A percentile compares a stretch with the other conserved stretches of the same genome.
phyloP scores from a whole-genome alignment of 2,329 filamentous ascomycete species.

The Aspergillus proliferans region DNA sequence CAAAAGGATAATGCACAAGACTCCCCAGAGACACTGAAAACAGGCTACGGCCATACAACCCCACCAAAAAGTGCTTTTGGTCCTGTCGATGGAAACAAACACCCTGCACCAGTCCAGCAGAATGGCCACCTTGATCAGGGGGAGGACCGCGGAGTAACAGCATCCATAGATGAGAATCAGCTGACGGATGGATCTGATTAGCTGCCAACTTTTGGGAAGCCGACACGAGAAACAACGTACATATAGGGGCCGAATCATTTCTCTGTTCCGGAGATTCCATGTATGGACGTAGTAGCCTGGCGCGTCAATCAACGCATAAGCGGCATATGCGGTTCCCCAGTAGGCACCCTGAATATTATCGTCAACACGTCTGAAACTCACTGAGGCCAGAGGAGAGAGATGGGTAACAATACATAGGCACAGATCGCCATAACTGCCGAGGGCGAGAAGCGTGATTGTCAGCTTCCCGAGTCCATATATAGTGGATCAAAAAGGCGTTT shows the following conservation, averaged over 20 bases:
- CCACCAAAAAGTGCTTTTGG: slow-evolving; percentile 31
- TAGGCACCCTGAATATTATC: slow-evolving; percentile 4
- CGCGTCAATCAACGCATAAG: slow-evolving; percentile 17
- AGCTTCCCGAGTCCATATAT: background rate
- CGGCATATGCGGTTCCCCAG: slow-evolving; percentile 16
- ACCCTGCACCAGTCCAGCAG: slow-evolving; percentile 40
- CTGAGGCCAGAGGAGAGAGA: background rate
- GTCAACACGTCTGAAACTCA: background rate
- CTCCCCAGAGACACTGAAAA: slow-evolving; percentile 25
- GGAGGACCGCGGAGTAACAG: slow-evolving; percentile 33
- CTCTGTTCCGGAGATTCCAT: slow-evolving; percentile 25
- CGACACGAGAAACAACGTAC: slow-evolving; percentile 13
- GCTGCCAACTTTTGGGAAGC: background rate
- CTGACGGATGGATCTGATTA: slow-evolving; percentile 6
- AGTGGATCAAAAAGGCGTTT: background rate
- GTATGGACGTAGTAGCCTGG: slow-evolving; percentile 35
- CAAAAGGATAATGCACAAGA: slow-evolving; percentile 25
- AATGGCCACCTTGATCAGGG: slow-evolving; percentile 38
- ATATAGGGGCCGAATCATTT: slow-evolving; percentile 19
- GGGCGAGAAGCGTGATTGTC: background rate
- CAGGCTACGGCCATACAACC: slow-evolving; percentile 24
- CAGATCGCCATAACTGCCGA: background rate
- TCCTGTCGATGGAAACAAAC: slow-evolving; percentile 22
- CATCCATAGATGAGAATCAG: slow-evolving; percentile 29
- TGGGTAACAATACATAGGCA: background rate